These are phyloP conservation scores for Neofusicoccum sp. DNA, from an alignment of 2,329 filamentous ascomycete species.

Conservation along the genomic window DNA sequence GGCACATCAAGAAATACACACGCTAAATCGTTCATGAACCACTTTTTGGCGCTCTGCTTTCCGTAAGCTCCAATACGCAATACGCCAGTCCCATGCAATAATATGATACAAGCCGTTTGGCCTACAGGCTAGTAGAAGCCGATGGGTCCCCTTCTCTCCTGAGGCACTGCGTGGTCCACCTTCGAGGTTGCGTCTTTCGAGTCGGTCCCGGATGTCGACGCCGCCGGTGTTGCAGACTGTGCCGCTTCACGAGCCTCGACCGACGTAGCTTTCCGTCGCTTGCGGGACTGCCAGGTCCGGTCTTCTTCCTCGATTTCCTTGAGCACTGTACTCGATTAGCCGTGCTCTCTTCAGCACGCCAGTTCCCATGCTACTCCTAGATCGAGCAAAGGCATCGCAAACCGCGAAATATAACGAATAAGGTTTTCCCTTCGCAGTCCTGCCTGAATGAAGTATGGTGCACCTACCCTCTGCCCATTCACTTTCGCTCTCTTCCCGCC, in stretches of 20 bases:
- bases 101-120: not conserved
- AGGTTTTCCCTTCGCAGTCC: too few relatives aligned
- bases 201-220: not conserved
- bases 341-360: not conserved
- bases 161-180: not conserved
- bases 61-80: not conserved
- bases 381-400: too few relatives aligned
- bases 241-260: not conserved
- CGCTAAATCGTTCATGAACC: too few relatives aligned
- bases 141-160: not conserved
- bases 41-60: too few relatives aligned
- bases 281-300: conserved; percentile 48
- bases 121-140: not conserved
- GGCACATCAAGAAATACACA: too few relatives aligned
- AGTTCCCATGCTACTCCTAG: too few relatives aligned
- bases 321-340: conserved; percentile 52
- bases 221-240: not conserved
- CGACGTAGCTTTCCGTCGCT: conserved; percentile 27
- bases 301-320: conserved; percentile 67
- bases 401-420: too few relatives aligned
- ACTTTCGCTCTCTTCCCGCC: conserved; percentile 68
- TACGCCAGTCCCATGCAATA: not conserved
- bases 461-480: conserved; percentile 82
- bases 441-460: not conserved
- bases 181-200: not conserved